Conservation (phyloP, 2,329 filamentous ascomycete species). For the Leptodontidium sp. region DNA sequence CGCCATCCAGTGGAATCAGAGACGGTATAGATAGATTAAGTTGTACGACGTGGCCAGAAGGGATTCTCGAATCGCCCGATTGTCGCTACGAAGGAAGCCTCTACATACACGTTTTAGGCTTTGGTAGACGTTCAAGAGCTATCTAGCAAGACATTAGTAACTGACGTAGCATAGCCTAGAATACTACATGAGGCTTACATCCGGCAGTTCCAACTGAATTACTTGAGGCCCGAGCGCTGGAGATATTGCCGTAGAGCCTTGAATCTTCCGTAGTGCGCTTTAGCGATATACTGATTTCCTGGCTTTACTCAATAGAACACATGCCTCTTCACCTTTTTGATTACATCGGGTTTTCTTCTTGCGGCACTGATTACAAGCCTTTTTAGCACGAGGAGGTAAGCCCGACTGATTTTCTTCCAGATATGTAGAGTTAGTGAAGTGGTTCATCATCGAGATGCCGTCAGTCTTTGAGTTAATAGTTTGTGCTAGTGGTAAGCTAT, state of each 20-base stretch:
- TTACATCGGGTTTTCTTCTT: conserved; percentile 6
- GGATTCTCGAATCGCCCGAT: neutral
- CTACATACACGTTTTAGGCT: conserved; percentile 1
- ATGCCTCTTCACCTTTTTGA: conserved; percentile 6
- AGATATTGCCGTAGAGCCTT: conserved; percentile 4
- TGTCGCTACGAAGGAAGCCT: conserved; percentile 2
- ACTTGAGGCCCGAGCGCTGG: neutral
- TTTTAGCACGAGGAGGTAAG: conserved; percentile 2
- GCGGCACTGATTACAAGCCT: conserved; percentile 6
- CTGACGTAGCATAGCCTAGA: conserved; percentile 6
- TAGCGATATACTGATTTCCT: conserved; percentile 1
- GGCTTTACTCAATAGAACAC: no score
- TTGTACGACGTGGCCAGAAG: neutral
- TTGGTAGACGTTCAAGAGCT: conserved; percentile 7
- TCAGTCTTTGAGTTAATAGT: neutral
- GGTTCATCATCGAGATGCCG: neutral
- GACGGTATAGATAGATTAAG: neutral
- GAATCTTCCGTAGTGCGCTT: neutral
- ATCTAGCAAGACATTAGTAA: conserved; percentile 1
- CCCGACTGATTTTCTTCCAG: neutral
- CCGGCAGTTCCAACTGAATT: conserved; percentile 3
- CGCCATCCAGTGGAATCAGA: conserved; percentile 1
- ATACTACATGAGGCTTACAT: neutral
- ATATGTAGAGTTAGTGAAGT: conserved; percentile 6
- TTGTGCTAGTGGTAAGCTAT: neutral